phyloP scores from a whole-genome alignment of 805 yeast genomes.

The Barnettozyma botsteinii region DNA sequence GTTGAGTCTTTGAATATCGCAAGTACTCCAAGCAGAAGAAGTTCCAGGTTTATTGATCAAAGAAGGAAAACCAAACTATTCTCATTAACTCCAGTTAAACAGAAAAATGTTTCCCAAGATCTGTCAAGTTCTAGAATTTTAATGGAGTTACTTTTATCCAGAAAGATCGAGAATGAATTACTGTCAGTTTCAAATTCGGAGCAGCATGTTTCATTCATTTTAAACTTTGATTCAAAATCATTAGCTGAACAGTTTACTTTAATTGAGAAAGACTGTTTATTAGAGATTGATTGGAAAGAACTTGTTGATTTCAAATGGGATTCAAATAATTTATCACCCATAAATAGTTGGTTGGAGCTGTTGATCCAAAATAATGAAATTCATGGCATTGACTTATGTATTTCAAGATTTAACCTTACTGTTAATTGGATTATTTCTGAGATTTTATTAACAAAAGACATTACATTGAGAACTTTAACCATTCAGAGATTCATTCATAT shows the following conservation, averaged over 20 bases:
- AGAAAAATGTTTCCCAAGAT: slow-evolving; percentile 19
- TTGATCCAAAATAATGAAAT: slow-evolving; percentile 49
- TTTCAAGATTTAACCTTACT: slow-evolving; percentile 80
- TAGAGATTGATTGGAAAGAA: slow-evolving; percentile 90
- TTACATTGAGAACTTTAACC: slow-evolving; percentile 56
- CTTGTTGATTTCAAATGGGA: slow-evolving; percentile 73
- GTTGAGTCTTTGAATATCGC: slow-evolving; percentile 17
- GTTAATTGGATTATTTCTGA: slow-evolving; percentile 93
- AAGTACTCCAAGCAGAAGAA: slow-evolving; percentile 17
- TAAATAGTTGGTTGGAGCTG: slow-evolving; percentile 78
- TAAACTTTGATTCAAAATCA: slow-evolving; percentile 60
- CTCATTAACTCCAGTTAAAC: slow-evolving; percentile 30
- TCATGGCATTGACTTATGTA: slow-evolving; percentile 78
- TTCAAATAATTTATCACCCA: slow-evolving; percentile 51
- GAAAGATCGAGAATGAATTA: slow-evolving; percentile 19
- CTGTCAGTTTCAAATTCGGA: slow-evolving; percentile 28
- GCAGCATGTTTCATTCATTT: slow-evolving; percentile 75
- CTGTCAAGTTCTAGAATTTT: slow-evolving; percentile 29
- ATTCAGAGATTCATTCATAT: slow-evolving; percentile 85
- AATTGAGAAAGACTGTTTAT: slow-evolving; percentile 77
- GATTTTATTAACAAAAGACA: slow-evolving; percentile 60
- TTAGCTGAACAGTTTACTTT: slow-evolving; percentile 80
- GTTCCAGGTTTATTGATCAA: slow-evolving; percentile 31
- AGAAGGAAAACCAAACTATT: slow-evolving; percentile 34
- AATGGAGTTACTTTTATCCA: slow-evolving; percentile 33